A percentile compares a stretch with the other conserved stretches of the same genome.
These are phyloP conservation scores for Eucalyptus sp. DNA, from an alignment of 345 rosid species.

Conservation along the genomic window DNA sequence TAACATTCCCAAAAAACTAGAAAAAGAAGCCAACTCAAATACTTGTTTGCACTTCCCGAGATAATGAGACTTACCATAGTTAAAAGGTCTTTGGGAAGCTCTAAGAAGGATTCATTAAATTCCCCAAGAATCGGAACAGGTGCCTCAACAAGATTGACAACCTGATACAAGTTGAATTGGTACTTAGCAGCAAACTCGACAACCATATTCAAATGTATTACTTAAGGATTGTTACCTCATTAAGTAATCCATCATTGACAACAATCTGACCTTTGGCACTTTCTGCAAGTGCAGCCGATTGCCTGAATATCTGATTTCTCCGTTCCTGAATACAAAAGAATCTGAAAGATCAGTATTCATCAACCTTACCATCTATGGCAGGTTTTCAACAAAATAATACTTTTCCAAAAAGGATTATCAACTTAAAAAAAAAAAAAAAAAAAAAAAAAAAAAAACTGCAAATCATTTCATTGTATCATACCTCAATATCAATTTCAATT, in stretches of 20 bases:
- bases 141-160: slow-evolving; percentile 92
- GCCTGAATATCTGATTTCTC: slow-evolving; percentile 52
- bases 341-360: background rate
- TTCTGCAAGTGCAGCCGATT: slow-evolving; percentile 46
- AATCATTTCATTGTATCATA: slow-evolving; percentile 30
- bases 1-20: background rate
- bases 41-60: background rate
- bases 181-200: background rate
- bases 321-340: slow-evolving; percentile 34
- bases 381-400: background rate
- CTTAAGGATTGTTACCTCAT: slow-evolving; percentile 41
- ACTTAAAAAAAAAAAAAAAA: background rate
- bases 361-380: background rate
- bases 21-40: background rate
- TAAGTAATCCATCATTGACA: slow-evolving; percentile 49
- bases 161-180: slow-evolving; percentile 21
- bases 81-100: slow-evolving; percentile 86
- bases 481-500: slow-evolving; percentile 69
- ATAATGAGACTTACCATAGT: slow-evolving; percentile 46
- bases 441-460: background rate
- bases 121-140: slow-evolving; percentile 82
- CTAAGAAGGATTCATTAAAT: slow-evolving; percentile 74
- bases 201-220: slow-evolving; percentile 1
- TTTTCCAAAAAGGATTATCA: background rate
- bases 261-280: slow-evolving; percentile 51